These are phyloP conservation scores for Neofusicoccum laricinum DNA, from an alignment of 2,329 filamentous ascomycete species.

Conservation along the genomic window DNA sequence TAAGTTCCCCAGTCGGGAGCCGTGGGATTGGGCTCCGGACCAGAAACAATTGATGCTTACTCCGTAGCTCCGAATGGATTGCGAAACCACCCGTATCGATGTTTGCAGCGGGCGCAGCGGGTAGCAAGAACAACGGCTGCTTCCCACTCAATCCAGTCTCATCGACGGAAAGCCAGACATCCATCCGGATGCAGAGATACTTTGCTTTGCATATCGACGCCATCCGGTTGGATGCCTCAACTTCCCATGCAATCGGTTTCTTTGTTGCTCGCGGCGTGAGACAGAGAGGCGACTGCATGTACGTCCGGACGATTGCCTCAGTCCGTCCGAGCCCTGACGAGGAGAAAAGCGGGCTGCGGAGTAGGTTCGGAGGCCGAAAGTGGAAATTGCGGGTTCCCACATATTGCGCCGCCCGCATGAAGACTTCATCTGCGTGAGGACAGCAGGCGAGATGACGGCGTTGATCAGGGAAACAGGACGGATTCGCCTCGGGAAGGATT, in stretches of 20 bases:
- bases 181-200: too few relatives aligned
- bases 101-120: background rate
- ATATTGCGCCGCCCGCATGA: background rate
- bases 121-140: too few relatives aligned
- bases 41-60: background rate
- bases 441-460: background rate
- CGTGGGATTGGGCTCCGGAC: background rate
- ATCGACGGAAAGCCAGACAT: too few relatives aligned
- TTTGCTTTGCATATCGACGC: too few relatives aligned
- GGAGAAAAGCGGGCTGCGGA: background rate
- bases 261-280: too few relatives aligned
- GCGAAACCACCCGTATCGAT: background rate
- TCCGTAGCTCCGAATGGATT: background rate
- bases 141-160: too few relatives aligned
- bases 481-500: too few relatives aligned
- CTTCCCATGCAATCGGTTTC: too few relatives aligned
- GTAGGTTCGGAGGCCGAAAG: background rate
- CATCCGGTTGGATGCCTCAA: too few relatives aligned
- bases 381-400: background rate
- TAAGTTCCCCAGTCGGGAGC: too few relatives aligned
- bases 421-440: background rate
- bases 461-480: background rate
- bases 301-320: background rate
- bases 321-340: background rate
- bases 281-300: background rate